A percentile compares a stretch with the other conserved stretches of the same genome.
These are phyloP conservation scores for Quercus cerris DNA, from an alignment of 306 rosid species.

Conservation along the genomic window DNA sequence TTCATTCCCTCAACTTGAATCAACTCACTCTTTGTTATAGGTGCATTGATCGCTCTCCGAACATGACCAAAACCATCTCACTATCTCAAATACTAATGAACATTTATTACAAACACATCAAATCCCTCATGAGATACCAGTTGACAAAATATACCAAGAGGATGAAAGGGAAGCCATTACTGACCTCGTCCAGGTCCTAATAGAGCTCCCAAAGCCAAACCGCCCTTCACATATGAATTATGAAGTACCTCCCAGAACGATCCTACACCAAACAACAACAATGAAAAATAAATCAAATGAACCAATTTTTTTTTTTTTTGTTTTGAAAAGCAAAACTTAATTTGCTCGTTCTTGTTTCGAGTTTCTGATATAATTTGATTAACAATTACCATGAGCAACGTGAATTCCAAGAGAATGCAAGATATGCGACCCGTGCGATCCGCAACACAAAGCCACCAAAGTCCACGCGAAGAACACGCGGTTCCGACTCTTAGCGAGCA, in stretches of 20 bases:
- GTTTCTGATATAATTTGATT: neutral
- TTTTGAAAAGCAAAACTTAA: neutral
- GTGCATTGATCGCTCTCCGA: too few relatives aligned
- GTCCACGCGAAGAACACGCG: conserved; percentile 94
- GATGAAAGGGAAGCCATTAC: conserved; percentile 26
- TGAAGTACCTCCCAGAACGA: conserved; percentile 64
- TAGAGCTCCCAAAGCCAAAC: conserved; percentile 74
- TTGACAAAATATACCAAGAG: conserved; percentile 16
- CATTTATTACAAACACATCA: neutral
- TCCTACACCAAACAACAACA: conserved; percentile 36
- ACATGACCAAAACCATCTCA: too few relatives aligned
- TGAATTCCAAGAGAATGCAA: conserved; percentile 86
- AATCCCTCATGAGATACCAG: neutral
- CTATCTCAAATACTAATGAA: neutral
- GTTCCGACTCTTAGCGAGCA: conserved; percentile 65
- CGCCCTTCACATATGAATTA: conserved; percentile 83
- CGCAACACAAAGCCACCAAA: conserved; percentile 91
- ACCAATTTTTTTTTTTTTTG: neutral
- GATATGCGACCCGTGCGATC: conserved; percentile 87
- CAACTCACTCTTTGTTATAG: too few relatives aligned
- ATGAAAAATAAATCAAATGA: conserved; percentile 4
- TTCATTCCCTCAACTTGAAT: too few relatives aligned
- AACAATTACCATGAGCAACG: conserved; percentile 66
- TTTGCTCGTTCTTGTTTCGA: too few relatives aligned
- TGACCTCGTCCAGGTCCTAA: conserved; percentile 96